phyloP scores from a whole-genome alignment of 2,329 filamentous ascomycete genomes.

The Pseudogymnoascus sp. region DNA sequence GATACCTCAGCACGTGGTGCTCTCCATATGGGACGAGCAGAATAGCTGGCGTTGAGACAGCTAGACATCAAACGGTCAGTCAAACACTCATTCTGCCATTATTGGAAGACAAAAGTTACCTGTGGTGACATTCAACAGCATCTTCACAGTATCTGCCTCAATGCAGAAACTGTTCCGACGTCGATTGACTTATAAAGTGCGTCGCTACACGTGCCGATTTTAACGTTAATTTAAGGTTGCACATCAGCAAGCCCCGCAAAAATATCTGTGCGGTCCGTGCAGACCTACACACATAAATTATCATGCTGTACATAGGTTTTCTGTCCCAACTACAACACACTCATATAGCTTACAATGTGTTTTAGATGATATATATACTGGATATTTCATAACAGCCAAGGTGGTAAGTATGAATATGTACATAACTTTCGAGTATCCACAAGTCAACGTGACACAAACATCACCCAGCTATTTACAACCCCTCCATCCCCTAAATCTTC shows the following conservation, averaged over 20 bases:
- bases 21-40: slow-evolving; percentile 78
- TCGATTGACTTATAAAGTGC: background rate
- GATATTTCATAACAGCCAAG: background rate
- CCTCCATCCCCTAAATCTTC: slow-evolving; percentile 14
- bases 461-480: background rate
- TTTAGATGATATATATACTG: background rate
- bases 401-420: background rate
- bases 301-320: background rate
- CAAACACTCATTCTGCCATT: background rate
- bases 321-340: background rate
- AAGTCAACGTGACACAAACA: background rate
- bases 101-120: slow-evolving; percentile 18
- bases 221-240: slow-evolving; percentile 2
- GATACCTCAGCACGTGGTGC: slow-evolving; percentile 76
- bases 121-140: slow-evolving; percentile 30
- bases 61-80: slow-evolving; percentile 37
- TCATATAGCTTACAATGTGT: background rate
- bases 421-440: background rate
- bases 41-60: slow-evolving; percentile 55
- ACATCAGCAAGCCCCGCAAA: background rate
- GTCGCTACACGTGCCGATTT: background rate
- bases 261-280: background rate
- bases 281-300: background rate
- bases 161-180: background rate
- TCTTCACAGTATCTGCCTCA: slow-evolving; percentile 13